These are phyloP conservation scores for Solanum habrochaites DNA, from an alignment of 257 asterid genomes.

Conservation along the genomic window DNA sequence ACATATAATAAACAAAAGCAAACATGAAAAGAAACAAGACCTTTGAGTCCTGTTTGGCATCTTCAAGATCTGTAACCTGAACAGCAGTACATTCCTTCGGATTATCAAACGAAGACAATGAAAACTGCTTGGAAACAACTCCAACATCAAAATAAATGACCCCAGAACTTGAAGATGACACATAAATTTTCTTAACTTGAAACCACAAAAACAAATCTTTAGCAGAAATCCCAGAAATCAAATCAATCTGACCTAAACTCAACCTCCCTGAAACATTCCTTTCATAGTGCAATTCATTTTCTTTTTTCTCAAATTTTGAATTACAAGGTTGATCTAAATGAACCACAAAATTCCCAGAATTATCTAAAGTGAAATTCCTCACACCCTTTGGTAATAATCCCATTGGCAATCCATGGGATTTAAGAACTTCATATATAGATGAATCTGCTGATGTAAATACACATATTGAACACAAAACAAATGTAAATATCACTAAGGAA, in stretches of 20 bases:
- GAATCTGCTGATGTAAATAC: slow-evolving; percentile 10
- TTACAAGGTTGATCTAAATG: slow-evolving; percentile 73
- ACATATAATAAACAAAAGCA: background rate
- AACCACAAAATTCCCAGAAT: slow-evolving; percentile 57
- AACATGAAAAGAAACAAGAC: slow-evolving; percentile 11
- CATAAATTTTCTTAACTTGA: slow-evolving; percentile 77
- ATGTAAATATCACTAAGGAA: slow-evolving; percentile 1
- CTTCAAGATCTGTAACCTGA: slow-evolving; percentile 40
- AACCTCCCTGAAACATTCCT: slow-evolving; percentile 53
- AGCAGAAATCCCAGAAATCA: slow-evolving; percentile 70
- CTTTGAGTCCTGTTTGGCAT: slow-evolving; percentile 22
- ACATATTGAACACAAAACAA: slow-evolving; percentile 7
- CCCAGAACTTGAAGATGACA: slow-evolving; percentile 83
- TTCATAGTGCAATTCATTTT: slow-evolving; percentile 64
- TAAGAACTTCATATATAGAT: slow-evolving; percentile 59
- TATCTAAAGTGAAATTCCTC: slow-evolving; percentile 42
- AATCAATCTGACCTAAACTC: slow-evolving; percentile 53
- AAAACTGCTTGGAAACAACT: slow-evolving; percentile 90
- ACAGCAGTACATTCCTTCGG: slow-evolving; percentile 78
- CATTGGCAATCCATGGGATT: slow-evolving; percentile 64
- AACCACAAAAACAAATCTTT: slow-evolving; percentile 96
- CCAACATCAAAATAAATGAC: slow-evolving; percentile 89
- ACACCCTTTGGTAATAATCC: slow-evolving; percentile 91
- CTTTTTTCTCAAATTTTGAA: slow-evolving; percentile 58
- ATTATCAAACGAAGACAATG: slow-evolving; percentile 71